A percentile compares a stretch with the other conserved stretches of the same genome.
Evolutionary conservation across 208 protist genomes (phyloP).

Genomic region (Leishmania turanica): DNA sequence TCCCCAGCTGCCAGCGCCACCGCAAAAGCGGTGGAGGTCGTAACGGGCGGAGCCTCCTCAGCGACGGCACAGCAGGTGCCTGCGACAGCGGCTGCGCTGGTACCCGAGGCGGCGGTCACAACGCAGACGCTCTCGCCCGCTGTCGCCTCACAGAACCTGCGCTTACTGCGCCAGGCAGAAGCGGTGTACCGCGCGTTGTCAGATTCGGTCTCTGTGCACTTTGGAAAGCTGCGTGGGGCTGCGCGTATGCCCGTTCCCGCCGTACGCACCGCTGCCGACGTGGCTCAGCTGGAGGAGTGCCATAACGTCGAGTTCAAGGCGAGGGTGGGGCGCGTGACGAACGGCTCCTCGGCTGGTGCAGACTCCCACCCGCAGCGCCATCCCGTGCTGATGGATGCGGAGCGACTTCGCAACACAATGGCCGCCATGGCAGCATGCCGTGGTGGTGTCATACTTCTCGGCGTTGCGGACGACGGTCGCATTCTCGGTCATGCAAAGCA

Average conservation of each 20-base stretch:
- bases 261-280: constrained; percentile 49
- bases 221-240: constrained; percentile 55
- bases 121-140: constrained; percentile 1
- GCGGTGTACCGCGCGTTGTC: constrained; percentile 49
- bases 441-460: constrained; percentile 78
- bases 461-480: constrained; percentile 69
- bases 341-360: not conserved
- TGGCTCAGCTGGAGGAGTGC: constrained; percentile 54
- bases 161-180: constrained; percentile 23
- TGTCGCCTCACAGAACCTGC: constrained; percentile 15
- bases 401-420: constrained; percentile 82
- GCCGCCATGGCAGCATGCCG: constrained; percentile 79
- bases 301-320: constrained; percentile 85
- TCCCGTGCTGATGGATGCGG: constrained; percentile 42
- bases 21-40: not conserved
- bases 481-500: constrained; percentile 63
- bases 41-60: not conserved
- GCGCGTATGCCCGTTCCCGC: constrained; percentile 26
- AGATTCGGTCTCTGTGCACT: constrained; percentile 65
- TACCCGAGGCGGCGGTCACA: not conserved
- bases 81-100: not conserved
- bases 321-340: constrained; percentile 8
- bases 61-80: not conserved
- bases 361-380: not conserved
- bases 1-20: not conserved